These are phyloP conservation scores for Vigna trinervia DNA, from an alignment of 306 rosid genomes.

Conservation along the genomic window DNA sequence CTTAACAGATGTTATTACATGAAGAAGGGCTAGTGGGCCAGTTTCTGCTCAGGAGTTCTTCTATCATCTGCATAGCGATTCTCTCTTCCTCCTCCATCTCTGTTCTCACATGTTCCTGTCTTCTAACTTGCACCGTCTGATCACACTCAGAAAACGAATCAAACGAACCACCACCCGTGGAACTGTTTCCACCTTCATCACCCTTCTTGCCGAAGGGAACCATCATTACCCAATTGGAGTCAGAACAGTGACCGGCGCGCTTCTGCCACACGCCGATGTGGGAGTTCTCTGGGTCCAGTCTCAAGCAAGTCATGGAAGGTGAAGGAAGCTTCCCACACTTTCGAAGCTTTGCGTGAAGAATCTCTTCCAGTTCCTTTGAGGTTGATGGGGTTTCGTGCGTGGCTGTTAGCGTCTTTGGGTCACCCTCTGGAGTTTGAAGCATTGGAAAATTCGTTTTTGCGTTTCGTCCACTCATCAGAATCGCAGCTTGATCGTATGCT, in stretches of 20 bases:
- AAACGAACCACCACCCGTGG: neutral
- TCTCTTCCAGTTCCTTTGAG: conserved; percentile 64
- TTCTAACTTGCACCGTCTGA: neutral
- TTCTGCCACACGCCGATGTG: conserved; percentile 93
- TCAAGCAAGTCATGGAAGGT: conserved; percentile 84
- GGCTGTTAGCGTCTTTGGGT: neutral
- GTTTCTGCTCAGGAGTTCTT: conserved; percentile 77
- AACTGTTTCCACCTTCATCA: neutral
- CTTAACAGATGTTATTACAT: conserved; percentile 4
- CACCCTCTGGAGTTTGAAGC: conserved; percentile 46
- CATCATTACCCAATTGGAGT: conserved; percentile 84
- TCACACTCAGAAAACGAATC: neutral
- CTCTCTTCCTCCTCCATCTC: conserved; percentile 70
- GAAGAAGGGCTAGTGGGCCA: conserved; percentile 55
- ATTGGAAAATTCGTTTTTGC: conserved; percentile 93
- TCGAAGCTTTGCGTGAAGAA: conserved; percentile 76
- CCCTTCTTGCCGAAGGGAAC: conserved; percentile 53
- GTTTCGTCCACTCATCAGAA: conserved; percentile 88
- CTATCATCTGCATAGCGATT: conserved; percentile 86
- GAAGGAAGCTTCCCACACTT: conserved; percentile 74
- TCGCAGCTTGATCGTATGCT: conserved; percentile 97
- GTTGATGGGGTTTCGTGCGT: conserved; percentile 25
- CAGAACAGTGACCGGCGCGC: conserved; percentile 67
- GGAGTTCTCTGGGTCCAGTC: conserved; percentile 85
- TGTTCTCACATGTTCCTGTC: neutral